Conservation (phyloP, 2,329 filamentous ascomycete species). For the Pseudohalonectria lignicola region DNA sequence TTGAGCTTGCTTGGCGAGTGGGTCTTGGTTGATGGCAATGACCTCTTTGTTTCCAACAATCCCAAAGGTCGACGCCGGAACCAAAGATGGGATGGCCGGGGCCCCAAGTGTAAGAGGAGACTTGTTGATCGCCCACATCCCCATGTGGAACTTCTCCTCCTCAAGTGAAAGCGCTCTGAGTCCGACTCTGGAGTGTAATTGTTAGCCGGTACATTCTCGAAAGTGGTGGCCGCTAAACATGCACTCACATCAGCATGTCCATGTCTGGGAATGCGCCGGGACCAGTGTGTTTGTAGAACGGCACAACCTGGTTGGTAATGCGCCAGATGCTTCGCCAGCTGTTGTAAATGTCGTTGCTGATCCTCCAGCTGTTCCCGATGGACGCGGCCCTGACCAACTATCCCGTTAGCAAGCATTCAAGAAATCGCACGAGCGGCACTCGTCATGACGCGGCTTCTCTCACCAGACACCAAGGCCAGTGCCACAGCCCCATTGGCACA, state of each 20-base stretch:
- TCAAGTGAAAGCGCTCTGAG: constrained; percentile 29
- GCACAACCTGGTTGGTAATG: constrained; percentile 38
- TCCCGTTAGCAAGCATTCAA: too few relatives aligned
- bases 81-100: constrained; percentile 24
- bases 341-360: constrained; percentile 42
- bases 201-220: too few relatives aligned
- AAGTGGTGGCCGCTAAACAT: too few relatives aligned
- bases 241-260: constrained; percentile 43
- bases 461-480: constrained; percentile 20
- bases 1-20: constrained; percentile 36
- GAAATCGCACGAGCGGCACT: too few relatives aligned
- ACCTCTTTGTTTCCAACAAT: constrained; percentile 39
- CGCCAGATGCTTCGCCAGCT: constrained; percentile 39
- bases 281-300: constrained; percentile 29
- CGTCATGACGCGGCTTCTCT: neutral
- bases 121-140: constrained; percentile 40
- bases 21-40: constrained; percentile 47
- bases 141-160: constrained; percentile 41
- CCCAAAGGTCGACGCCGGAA: constrained; percentile 25
- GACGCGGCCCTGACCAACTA: constrained; percentile 22
- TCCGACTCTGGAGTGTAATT: constrained; percentile 35
- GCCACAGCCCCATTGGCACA: constrained; percentile 43
- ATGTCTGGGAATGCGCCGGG: constrained; percentile 38
- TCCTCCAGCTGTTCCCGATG: constrained; percentile 36
- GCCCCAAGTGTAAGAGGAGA: constrained; percentile 37